Evolutionary conservation across 306 rosid species (phyloP).

Genomic region (Styphnolobium japonicum): DNA sequence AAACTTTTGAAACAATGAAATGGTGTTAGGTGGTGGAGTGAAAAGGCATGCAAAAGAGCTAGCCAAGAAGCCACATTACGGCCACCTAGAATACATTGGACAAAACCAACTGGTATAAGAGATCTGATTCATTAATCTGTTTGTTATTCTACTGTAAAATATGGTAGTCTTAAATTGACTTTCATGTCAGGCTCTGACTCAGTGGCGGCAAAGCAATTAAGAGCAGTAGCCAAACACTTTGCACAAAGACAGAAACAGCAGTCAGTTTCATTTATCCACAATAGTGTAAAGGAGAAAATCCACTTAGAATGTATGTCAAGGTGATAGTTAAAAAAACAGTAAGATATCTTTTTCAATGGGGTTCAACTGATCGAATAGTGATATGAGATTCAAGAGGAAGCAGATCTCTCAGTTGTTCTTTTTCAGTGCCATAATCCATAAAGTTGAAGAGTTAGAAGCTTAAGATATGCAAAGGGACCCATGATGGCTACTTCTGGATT

Average conservation of each 20-base stretch:
- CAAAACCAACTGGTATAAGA: slow-evolving; percentile 6
- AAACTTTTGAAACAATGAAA: not conserved
- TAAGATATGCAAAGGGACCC: not conserved
- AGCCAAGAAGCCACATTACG: not conserved
- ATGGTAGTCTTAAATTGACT: slow-evolving; percentile 16
- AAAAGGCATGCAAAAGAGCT: not conserved
- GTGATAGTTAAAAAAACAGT: not conserved
- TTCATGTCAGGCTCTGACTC: slow-evolving; percentile 24
- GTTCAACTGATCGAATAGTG: not conserved
- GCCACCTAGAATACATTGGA: not conserved
- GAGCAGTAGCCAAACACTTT: not conserved
- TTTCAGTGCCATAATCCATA: not conserved
- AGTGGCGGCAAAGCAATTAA: slow-evolving; percentile 1
- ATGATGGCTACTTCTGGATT: slow-evolving; percentile 24
- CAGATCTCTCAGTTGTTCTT: not conserved
- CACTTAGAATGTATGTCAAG: not conserved
- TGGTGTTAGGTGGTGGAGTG: not conserved
- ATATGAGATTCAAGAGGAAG: slow-evolving; percentile 1
- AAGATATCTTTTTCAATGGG: not conserved
- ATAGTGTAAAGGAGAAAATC: slow-evolving; percentile 10
- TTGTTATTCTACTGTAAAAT: not conserved
- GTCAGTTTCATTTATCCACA: slow-evolving; percentile 20
- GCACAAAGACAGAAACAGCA: not conserved
- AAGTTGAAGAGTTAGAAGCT: not conserved
- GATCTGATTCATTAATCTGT: not conserved